Percentiles rank a stretch among this genome's conserved stretches.
Evolutionary conservation across 768 basidiomycete genomes (phyloP).

Genomic region (Suillus spraguei): DNA sequence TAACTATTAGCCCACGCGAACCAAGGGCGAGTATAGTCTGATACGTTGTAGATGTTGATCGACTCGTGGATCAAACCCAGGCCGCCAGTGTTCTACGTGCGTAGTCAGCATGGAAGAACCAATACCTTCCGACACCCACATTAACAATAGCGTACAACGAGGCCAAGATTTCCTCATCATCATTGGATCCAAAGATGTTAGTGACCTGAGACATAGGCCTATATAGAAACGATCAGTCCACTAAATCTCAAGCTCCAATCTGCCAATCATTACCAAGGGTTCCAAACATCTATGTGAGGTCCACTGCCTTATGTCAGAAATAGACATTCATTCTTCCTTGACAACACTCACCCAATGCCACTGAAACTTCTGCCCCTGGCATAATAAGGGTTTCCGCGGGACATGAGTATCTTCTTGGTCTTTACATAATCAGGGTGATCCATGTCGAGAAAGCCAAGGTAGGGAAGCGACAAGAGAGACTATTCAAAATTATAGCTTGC

Average conservation of each 20-base stretch:
- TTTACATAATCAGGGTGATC: constrained; percentile 58
- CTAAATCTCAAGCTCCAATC: background rate
- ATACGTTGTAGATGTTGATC: constrained; percentile 58
- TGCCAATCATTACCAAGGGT: constrained; percentile 55
- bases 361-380: constrained; percentile 62
- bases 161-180: constrained; percentile 67
- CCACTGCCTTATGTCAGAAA: constrained; percentile 46
- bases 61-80: constrained; percentile 83
- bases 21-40: constrained; percentile 70
- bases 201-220: constrained; percentile 85
- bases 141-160: constrained; percentile 69
- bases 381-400: constrained; percentile 70
- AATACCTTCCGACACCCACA: constrained; percentile 41
- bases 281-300: constrained; percentile 71
- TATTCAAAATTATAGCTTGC: constrained; percentile 26
- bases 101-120: constrained; percentile 6
- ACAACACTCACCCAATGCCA: constrained; percentile 62
- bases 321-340: background rate
- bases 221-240: background rate
- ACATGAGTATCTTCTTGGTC: constrained; percentile 66
- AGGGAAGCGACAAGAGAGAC: constrained; percentile 80
- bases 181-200: constrained; percentile 72
- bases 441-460: constrained; percentile 74
- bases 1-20: constrained; percentile 87
- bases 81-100: constrained; percentile 63